These are phyloP conservation scores for Saccharomycopsis amapae DNA, from an alignment of 805 yeast species.

Conservation along the genomic window DNA sequence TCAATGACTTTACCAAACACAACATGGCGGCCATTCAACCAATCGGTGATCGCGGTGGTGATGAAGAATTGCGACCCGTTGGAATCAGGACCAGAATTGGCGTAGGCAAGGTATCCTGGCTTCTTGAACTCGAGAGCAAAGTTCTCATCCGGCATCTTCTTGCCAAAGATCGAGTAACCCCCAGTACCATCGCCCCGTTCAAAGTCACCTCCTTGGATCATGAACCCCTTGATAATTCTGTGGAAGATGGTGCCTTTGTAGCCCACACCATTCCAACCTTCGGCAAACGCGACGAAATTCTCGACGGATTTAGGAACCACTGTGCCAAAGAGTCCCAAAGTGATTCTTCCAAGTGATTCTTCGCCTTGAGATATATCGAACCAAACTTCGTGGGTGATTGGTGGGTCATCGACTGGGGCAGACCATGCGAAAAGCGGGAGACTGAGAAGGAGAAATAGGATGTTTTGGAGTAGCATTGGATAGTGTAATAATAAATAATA, in stretches of 20 bases:
- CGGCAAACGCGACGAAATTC: constrained; percentile 49
- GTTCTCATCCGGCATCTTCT: constrained; percentile 72
- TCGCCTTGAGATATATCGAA: constrained; percentile 34
- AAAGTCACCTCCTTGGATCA: constrained; percentile 88
- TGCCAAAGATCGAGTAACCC: constrained; percentile 75
- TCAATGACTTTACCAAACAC: constrained; percentile 72
- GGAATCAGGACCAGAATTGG: constrained; percentile 60
- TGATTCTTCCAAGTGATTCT: constrained; percentile 36
- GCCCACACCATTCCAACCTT: constrained; percentile 33
- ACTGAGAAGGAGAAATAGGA: too few relatives aligned
- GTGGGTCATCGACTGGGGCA: too few relatives aligned
- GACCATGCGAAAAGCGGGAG: neutral
- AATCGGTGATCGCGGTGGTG: constrained; percentile 44
- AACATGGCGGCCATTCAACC: constrained; percentile 60
- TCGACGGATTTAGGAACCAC: constrained; percentile 56
- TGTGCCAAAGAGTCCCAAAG: constrained; percentile 58
- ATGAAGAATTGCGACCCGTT: constrained; percentile 69
- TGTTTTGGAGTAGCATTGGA: too few relatives aligned
- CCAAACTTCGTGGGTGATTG: constrained; percentile 39
- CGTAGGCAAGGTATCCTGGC: constrained; percentile 65
- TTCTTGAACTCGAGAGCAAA: constrained; percentile 58
- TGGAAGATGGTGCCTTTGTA: constrained; percentile 64
- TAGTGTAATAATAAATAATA: too few relatives aligned
- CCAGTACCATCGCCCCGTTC: constrained; percentile 62
- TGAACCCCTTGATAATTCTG: constrained; percentile 62